Percentiles rank a stretch among this genome's conserved stretches.
These are phyloP conservation scores for Ogataea trehaloabstinens DNA, from an alignment of 805 yeast genomes.

Conservation along the genomic window DNA sequence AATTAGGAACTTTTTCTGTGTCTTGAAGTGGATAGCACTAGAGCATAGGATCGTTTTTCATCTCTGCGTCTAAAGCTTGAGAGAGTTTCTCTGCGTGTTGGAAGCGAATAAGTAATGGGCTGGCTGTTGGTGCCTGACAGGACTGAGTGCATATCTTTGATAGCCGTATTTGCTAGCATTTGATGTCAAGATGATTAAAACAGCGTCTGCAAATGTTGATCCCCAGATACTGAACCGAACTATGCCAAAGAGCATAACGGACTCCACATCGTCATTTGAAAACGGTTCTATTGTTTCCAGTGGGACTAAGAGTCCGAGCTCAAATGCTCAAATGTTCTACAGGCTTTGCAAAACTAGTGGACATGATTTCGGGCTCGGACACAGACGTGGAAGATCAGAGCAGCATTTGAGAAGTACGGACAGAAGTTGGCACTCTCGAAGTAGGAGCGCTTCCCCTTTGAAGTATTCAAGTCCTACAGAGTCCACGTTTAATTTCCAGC, in stretches of 20 bases:
- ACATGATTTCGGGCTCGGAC: neutral
- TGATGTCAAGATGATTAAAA: neutral
- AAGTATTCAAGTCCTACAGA: conserved; percentile 8
- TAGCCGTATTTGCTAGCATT: too few relatives aligned
- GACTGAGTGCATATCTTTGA: too few relatives aligned
- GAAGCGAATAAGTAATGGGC: neutral
- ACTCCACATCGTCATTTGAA: neutral
- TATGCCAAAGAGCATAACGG: neutral
- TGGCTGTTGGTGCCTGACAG: too few relatives aligned
- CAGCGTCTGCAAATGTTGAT: neutral
- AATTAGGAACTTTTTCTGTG: neutral
- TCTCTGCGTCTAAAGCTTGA: neutral
- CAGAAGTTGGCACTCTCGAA: neutral
- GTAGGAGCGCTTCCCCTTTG: conserved; percentile 5
- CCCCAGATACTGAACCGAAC: neutral
- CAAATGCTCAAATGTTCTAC: neutral
- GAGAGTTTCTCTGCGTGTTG: neutral
- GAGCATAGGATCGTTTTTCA: neutral
- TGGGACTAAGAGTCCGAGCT: neutral
- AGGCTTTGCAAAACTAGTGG: conserved; percentile 1
- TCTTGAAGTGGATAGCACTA: neutral
- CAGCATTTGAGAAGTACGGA: conserved; percentile 1
- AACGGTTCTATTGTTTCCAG: neutral
- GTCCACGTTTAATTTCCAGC: conserved; percentile 3
- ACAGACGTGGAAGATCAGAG: conserved; percentile 3